These are phyloP conservation scores for Trichophyton schoenleinii DNA, from an alignment of 2,329 filamentous ascomycete species.

Conservation along the genomic window DNA sequence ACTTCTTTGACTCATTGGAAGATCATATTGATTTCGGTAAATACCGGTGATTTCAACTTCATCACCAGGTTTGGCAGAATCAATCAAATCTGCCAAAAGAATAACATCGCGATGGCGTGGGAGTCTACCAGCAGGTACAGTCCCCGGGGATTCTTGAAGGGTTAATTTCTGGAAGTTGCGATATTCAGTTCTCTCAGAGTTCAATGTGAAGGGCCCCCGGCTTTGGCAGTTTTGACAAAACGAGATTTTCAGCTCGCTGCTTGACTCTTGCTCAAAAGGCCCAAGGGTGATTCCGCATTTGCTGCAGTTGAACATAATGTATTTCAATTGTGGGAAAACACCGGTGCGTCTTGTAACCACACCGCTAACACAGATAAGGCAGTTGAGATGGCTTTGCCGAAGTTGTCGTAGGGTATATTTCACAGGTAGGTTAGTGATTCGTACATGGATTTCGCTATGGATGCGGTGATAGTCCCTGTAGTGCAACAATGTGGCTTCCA, in stretches of 20 bases:
- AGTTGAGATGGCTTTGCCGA: constrained; percentile 91
- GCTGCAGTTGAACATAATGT: constrained; percentile 93
- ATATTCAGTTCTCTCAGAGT: constrained; percentile 96
- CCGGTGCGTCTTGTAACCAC: constrained; percentile 89
- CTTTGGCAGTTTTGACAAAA: constrained; percentile 97
- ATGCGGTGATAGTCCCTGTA: constrained; percentile 97
- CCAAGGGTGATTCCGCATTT: constrained; percentile 89
- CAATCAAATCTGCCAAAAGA: constrained; percentile 91
- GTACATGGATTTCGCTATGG: constrained; percentile 93
- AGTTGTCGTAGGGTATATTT: constrained; percentile 91
- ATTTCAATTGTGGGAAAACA: constrained; percentile 95
- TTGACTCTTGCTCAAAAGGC: constrained; percentile 84
- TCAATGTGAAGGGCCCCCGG: constrained; percentile 84
- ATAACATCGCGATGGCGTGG: constrained; percentile 90
- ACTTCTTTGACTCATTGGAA: constrained; percentile 94
- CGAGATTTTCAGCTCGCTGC: constrained; percentile 87
- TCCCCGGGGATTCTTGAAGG: constrained; percentile 90
- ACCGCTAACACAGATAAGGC: constrained; percentile 81
- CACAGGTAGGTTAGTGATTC: constrained; percentile 86
- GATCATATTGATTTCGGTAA: constrained; percentile 97
- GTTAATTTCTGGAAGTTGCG: constrained; percentile 98
- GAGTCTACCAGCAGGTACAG: constrained; percentile 86
- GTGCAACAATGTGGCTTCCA: constrained; percentile 90
- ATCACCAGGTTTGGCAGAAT: constrained; percentile 90
- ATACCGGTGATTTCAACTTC: constrained; percentile 95